A percentile compares a stretch with the other conserved stretches of the same genome.
Evolutionary conservation across 108 stramenopile species (phyloP).

Genomic region (Aurantiochytrium sp.): DNA sequence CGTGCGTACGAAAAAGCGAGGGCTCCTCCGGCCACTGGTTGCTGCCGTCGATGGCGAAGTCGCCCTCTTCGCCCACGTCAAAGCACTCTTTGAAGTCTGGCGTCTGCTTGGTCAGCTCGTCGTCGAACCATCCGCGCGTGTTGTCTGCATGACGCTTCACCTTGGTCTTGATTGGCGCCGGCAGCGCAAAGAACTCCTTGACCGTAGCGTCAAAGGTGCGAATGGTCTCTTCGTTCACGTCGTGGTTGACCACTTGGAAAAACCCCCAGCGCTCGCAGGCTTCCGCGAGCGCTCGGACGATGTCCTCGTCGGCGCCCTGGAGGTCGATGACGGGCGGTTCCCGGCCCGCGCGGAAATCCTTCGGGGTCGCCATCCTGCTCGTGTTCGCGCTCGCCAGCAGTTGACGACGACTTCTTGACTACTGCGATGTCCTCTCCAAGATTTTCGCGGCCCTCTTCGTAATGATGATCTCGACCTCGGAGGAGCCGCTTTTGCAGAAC

Average conservation of each 20-base stretch:
- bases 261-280: slow-evolving; percentile 79
- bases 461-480: too few relatives aligned
- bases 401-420: too few relatives aligned
- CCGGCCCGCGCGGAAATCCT: not conserved
- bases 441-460: too few relatives aligned
- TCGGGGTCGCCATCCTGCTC: not conserved
- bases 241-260: slow-evolving; percentile 78
- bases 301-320: not conserved
- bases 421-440: too few relatives aligned
- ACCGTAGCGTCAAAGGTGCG: slow-evolving; percentile 57
- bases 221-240: slow-evolving; percentile 58
- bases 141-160: slow-evolving; percentile 70
- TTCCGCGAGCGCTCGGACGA: slow-evolving; percentile 34
- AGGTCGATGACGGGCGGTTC: slow-evolving; percentile 25
- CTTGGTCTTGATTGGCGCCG: slow-evolving; percentile 54
- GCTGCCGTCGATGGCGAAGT: slow-evolving; percentile 64
- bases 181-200: slow-evolving; percentile 68
- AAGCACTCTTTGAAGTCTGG: slow-evolving; percentile 81
- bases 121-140: slow-evolving; percentile 83
- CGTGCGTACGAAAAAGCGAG: slow-evolving; percentile 55
- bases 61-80: slow-evolving; percentile 64
- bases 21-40: slow-evolving; percentile 70
- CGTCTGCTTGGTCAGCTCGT: slow-evolving; percentile 82
- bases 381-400: too few relatives aligned
- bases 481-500: too few relatives aligned